These are phyloP conservation scores for Globisporangium barbulae DNA, from an alignment of 352 stramenopile genomes.

Conservation along the genomic window DNA sequence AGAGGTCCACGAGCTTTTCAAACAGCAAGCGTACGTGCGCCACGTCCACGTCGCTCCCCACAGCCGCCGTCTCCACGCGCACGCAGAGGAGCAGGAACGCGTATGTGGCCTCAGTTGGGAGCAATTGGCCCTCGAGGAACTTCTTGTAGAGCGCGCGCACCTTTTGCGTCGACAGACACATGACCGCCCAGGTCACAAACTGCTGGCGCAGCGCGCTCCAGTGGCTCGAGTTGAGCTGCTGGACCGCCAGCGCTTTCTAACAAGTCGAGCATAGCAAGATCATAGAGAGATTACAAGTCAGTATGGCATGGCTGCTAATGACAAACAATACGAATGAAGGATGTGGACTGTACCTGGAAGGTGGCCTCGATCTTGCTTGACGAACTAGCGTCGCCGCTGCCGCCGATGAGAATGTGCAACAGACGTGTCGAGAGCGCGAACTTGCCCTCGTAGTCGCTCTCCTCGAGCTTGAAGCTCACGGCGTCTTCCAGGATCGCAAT, in stretches of 20 bases:
- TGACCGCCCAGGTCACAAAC: conserved; percentile 59
- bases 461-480: conserved; percentile 31
- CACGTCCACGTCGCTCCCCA: conserved; percentile 27
- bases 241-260: conserved; percentile 42
- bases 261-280: not conserved
- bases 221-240: conserved; percentile 40
- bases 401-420: conserved; percentile 49
- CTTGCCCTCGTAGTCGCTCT: conserved; percentile 39
- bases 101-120: conserved; percentile 56
- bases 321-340: not conserved
- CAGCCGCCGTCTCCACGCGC: conserved; percentile 57
- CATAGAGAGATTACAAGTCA: not conserved
- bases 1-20: conserved; percentile 83
- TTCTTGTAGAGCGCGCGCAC: conserved; percentile 58
- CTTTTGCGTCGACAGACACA: conserved; percentile 27
- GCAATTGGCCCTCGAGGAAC: conserved; percentile 68
- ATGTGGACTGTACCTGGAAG: conserved; percentile 32
- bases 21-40: conserved; percentile 61
- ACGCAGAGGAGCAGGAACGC: conserved; percentile 69
- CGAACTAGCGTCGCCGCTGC: conserved; percentile 13
- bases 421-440: conserved; percentile 48
- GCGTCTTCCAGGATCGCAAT: conserved; percentile 50
- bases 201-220: conserved; percentile 64
- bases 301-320: not conserved
- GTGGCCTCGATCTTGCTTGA: conserved; percentile 33